A percentile compares a stretch with the other conserved stretches of the same genome.
These are phyloP conservation scores for Paulownia fortunei DNA, from an alignment of 257 asterid species.

Conservation along the genomic window DNA sequence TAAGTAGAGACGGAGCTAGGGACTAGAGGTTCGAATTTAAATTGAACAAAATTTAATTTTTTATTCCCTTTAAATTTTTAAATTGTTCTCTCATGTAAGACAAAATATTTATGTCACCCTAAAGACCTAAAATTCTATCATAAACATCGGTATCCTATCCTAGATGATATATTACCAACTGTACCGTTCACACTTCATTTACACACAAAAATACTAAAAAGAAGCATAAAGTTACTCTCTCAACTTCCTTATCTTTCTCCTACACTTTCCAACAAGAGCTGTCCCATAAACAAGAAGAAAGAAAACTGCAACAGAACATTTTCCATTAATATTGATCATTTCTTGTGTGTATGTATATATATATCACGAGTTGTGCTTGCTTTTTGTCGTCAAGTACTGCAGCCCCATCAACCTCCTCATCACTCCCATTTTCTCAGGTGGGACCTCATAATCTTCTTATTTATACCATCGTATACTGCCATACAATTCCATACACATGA, in stretches of 20 bases:
- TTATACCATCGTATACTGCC: slow-evolving; percentile 36
- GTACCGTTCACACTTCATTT: too few relatives aligned
- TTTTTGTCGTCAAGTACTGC: slow-evolving; percentile 40
- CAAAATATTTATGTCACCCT: too few relatives aligned
- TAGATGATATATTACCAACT: too few relatives aligned
- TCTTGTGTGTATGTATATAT: neutral
- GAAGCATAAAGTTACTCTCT: neutral
- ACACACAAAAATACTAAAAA: too few relatives aligned
- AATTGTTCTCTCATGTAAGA: too few relatives aligned
- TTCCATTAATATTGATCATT: neutral
- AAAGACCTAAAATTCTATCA: too few relatives aligned
- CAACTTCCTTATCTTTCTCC: neutral
- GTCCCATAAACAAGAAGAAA: neutral
- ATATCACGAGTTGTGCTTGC: slow-evolving; percentile 9
- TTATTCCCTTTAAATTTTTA: too few relatives aligned
- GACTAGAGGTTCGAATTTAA: too few relatives aligned
- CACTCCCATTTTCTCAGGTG: slow-evolving; percentile 24
- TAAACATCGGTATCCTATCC: too few relatives aligned
- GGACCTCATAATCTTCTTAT: slow-evolving; percentile 52
- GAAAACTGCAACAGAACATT: slow-evolving; percentile 1
- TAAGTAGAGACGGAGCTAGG: too few relatives aligned
- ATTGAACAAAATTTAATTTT: too few relatives aligned
- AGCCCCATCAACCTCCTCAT: slow-evolving; percentile 40
- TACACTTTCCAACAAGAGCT: slow-evolving; percentile 11
- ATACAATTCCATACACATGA: neutral